Evolutionary conservation across 768 basidiomycete genomes (phyloP), one percentile per base, ranked within the genome.

Genomic region (Pulveroboletus sp.): DNA sequence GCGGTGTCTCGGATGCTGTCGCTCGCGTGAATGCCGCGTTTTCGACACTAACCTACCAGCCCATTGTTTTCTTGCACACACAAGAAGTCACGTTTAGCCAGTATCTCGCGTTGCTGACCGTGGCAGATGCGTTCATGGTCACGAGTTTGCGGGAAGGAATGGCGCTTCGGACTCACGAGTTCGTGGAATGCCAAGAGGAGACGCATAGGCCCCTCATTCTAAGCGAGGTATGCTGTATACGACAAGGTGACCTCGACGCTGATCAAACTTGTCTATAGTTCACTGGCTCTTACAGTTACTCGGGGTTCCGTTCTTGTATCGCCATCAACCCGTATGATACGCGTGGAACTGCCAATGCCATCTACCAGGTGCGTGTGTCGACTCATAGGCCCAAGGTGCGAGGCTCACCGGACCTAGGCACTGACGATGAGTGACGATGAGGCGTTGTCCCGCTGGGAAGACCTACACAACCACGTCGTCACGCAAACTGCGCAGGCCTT

Each of bases 401-500:
- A 11, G 7, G n/a, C 43, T 65, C 18, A 15, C 0, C 8, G 2
- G 28, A 24, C 5, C 10, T 46, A 70, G 71, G 91, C 89, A 8
- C 68, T 93, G 28, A 86, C 82, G 0, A 93, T 93, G 89, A 70
- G 68, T 42, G 80, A 21, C 21, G 81, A 83, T 3, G 89, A 93
- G 63, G 84, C 85, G 0, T 63, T 67, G 17, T 79, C 79, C 10
- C 82, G 89, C 5, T 93, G 90, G 90, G 81, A 84, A 75, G 91
- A 93, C 51, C 73, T 93, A 0, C 88, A 93, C 65, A 82, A 79
- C 53, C 91, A 93, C 56, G 91, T 93, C 44, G 81, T 82, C 11
- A 87, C 87, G 0, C 92, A 93, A 63, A 91, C 86, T 0, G 89
- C 91, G 0, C 91, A 93, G 59, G 76, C 85, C 0, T 93, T 92